Evolutionary conservation across 2,329 filamentous ascomycete genomes (phyloP).

Genomic region (Diaporthe ampelina): DNA sequence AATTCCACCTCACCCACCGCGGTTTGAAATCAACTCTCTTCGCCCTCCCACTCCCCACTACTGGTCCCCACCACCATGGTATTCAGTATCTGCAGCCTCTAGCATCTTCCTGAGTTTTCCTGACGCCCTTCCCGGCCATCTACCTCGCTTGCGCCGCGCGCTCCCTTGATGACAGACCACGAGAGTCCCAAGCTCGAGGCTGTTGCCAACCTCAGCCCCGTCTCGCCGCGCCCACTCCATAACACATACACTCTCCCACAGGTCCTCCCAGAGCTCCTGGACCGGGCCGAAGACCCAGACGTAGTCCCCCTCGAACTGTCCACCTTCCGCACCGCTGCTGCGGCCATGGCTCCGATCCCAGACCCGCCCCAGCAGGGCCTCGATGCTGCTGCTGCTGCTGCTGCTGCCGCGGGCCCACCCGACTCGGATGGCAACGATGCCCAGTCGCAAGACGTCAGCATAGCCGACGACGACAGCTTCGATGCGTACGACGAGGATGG

Average conservation of each 20-base stretch:
- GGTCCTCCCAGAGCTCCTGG: slow-evolving; percentile 63
- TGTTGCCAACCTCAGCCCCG: slow-evolving; percentile 65
- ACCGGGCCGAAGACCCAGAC: slow-evolving; percentile 65
- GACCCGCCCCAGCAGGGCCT: slow-evolving; percentile 43
- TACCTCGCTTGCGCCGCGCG: background rate
- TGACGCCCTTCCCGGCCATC: slow-evolving; percentile 8
- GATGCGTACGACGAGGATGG: slow-evolving; percentile 58
- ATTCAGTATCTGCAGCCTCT: background rate
- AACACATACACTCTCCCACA: slow-evolving; percentile 61
- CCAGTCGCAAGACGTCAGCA: slow-evolving; percentile 51
- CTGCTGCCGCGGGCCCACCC: slow-evolving; percentile 47
- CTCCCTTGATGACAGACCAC: slow-evolving; percentile 57
- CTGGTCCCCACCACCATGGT: slow-evolving; percentile 1
- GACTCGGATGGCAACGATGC: slow-evolving; percentile 46
- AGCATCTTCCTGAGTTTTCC: background rate
- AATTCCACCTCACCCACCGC: background rate
- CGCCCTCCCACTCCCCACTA: background rate
- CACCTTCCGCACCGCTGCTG: slow-evolving; percentile 51
- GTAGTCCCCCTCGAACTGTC: slow-evolving; percentile 46
- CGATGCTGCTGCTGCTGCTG: slow-evolving; percentile 50
- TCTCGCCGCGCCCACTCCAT: slow-evolving; percentile 61
- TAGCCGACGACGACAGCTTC: slow-evolving; percentile 63
- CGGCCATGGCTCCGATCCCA: slow-evolving; percentile 47
- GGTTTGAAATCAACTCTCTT: background rate
- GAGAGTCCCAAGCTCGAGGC: slow-evolving; percentile 63